Evolutionary conservation across 108 stramenopile species (phyloP).

Genomic region (Fragilaria crotonensis): DNA sequence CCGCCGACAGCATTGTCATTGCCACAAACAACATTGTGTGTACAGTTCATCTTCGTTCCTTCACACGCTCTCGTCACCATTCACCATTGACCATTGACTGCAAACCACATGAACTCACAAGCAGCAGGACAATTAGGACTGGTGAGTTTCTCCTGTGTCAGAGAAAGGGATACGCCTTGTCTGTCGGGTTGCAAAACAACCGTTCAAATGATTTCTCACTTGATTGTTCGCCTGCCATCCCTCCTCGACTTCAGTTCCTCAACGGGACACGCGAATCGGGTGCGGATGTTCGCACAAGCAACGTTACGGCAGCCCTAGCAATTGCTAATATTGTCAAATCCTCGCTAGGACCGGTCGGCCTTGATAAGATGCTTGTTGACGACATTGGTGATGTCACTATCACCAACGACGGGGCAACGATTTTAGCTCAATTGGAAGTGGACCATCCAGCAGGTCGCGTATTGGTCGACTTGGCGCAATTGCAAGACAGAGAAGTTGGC

Average conservation of each 20-base stretch:
- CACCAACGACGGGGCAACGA: constrained; percentile 99
- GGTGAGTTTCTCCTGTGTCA: too few species aligned
- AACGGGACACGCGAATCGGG: constrained; percentile 83
- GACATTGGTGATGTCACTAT: constrained; percentile 99
- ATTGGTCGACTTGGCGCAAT: constrained; percentile 95
- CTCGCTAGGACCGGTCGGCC: constrained; percentile 96
- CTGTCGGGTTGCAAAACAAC: too few species aligned
- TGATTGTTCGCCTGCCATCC: too few species aligned
- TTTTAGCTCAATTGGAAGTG: constrained; percentile 94
- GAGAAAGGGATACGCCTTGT: too few species aligned
- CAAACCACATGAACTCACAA: constrained; percentile 1
- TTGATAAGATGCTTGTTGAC: constrained; percentile 99
- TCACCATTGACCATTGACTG: too few species aligned
- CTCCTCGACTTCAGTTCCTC: constrained; percentile 80
- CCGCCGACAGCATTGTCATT: too few species aligned
- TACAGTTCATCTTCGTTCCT: too few species aligned
- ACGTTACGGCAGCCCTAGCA: constrained; percentile 97
- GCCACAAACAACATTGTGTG: too few species aligned
- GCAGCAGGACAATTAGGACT: neutral
- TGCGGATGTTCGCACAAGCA: constrained; percentile 89
- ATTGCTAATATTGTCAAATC: constrained; percentile 99
- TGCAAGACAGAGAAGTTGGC: constrained; percentile 99
- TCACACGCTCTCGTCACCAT: too few species aligned
- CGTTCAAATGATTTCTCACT: too few species aligned
- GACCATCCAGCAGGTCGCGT: constrained; percentile 99